Base-by-base conservation (phyloP, 768 basidiomycete species). In the Mycena venus region DNA sequence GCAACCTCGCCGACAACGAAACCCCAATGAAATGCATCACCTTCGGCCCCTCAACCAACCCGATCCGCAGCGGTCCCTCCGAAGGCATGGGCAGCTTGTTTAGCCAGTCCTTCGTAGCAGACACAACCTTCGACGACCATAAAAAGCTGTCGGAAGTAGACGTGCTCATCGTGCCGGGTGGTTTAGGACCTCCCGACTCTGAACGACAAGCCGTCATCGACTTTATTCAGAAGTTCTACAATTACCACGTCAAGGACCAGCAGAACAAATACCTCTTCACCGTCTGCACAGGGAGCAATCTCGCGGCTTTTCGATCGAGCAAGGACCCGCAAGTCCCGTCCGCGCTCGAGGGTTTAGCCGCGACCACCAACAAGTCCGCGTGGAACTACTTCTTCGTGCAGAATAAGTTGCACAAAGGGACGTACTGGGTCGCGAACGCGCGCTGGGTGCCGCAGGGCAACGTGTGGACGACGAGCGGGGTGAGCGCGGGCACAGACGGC, bases 401-500 rank as follows among this genome's bases (percentile, higher is more conserved):
- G 32, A 56, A 56, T 31, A 32, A 32, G 56, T 34, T 25, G 42
- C 68, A 60, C 68, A 59, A 59, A 23, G 68, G 32, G 47, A 69
- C 55, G 55, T 56, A 60, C 58, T 69, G 68, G 68, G 58, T 69
- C 34, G 58, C 68, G 58, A 59, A 69, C 42, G 68, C 58, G 44
- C 68, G 68, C 32, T 69, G 68, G 68, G 68, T 69, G 58, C 58
- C 56, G 58, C 58, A 69, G 31, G 68, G 68, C n/a, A 49, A 49
- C 32, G 68, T 69, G 68, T 69, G 68, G 68, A 69, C 68, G 68
- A 69, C 68, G 58, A 60, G 58, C 44, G 68, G 68, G 68, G 68
- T 69, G 32, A 69, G 68, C 32, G 68, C 68, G 15, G 68, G 68
- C 19, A 69, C 68, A 34, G 68, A 69, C 58, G 68, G 68, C 31